phyloP scores from a whole-genome alignment of 1,139 yeast species.

The Scheffersomyces segobiensis region DNA sequence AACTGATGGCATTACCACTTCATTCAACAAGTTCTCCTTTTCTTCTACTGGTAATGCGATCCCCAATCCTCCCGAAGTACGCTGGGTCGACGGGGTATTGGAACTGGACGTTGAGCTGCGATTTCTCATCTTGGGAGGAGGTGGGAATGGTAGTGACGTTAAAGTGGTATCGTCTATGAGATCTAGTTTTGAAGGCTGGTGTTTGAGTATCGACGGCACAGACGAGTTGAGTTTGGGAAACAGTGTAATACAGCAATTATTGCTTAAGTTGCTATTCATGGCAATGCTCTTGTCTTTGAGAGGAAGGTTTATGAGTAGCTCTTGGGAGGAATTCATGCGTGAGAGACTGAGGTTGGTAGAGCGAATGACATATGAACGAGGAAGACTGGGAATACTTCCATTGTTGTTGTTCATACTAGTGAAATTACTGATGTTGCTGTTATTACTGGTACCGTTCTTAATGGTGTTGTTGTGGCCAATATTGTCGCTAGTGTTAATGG shows the following conservation, averaged over 20 bases:
- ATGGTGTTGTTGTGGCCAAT: background rate
- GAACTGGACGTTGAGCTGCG: slow-evolving; percentile 5
- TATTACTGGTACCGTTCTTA: background rate
- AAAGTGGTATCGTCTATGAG: slow-evolving; percentile 59
- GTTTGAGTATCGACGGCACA: slow-evolving; percentile 12
- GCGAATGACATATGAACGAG: background rate
- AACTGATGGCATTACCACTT: background rate
- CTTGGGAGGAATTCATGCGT: background rate
- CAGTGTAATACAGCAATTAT: slow-evolving; percentile 3
- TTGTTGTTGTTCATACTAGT: background rate
- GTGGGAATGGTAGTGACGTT: slow-evolving; percentile 68
- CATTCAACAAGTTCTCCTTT: background rate
- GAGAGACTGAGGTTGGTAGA: background rate
- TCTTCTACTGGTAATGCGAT: background rate
- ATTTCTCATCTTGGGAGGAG: slow-evolving; percentile 39
- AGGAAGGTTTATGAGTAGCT: background rate
- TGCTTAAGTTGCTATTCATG: background rate
- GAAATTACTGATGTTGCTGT: background rate
- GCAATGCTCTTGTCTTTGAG: background rate
- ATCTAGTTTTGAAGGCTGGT: slow-evolving; percentile 54
- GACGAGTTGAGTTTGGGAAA: slow-evolving; percentile 2
- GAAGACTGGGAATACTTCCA: background rate
- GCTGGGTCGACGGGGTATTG: background rate
- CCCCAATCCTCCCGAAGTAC: slow-evolving; percentile 2
- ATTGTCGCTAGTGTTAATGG: background rate